phyloP scores from a whole-genome alignment of 495 filamentous ascomycete species.

The Neurospora tetraspora region DNA sequence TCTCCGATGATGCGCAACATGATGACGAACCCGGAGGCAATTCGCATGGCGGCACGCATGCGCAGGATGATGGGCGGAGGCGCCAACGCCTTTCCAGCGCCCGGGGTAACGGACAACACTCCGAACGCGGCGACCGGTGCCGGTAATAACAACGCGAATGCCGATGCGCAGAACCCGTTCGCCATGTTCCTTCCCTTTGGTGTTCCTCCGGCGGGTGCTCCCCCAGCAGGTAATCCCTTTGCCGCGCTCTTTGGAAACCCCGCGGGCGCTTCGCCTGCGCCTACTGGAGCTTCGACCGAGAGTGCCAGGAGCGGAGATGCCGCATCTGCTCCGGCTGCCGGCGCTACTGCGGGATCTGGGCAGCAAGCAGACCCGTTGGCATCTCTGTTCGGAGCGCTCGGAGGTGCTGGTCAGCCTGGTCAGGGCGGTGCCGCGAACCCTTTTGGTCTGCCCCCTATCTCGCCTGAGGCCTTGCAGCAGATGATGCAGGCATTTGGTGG shows the following conservation, averaged over 20 bases:
- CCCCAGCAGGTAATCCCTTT: slow-evolving; percentile 58
- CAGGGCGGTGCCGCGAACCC: slow-evolving; percentile 12
- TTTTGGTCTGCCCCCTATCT: slow-evolving; percentile 13
- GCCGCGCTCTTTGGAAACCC: slow-evolving; percentile 51
- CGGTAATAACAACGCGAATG: slow-evolving; percentile 9
- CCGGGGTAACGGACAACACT: slow-evolving; percentile 73
- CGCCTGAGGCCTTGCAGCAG: slow-evolving; percentile 37
- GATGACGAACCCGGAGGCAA: slow-evolving; percentile 85
- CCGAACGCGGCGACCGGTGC: slow-evolving; percentile 25
- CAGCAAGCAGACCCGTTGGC: slow-evolving; percentile 32
- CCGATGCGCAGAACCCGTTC: slow-evolving; percentile 31
- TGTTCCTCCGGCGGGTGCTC: slow-evolving; percentile 26
- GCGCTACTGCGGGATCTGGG: slow-evolving; percentile 7
- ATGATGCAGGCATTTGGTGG: slow-evolving; percentile 28
- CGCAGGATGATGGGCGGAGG: slow-evolving; percentile 57
- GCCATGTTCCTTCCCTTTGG: slow-evolving; percentile 20
- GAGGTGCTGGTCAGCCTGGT: neutral
- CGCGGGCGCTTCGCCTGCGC: slow-evolving; percentile 2
- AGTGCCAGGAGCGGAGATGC: neutral
- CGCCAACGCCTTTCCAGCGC: slow-evolving; percentile 62
- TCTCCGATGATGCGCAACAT: slow-evolving; percentile 82
- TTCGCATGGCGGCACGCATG: slow-evolving; percentile 73
- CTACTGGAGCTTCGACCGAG: slow-evolving; percentile 1
- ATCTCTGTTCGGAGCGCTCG: slow-evolving; percentile 25
- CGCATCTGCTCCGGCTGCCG: neutral